Conservation (phyloP, 1,284 basidiomycete genomes). For the Ustilago xerochloae region DNA sequence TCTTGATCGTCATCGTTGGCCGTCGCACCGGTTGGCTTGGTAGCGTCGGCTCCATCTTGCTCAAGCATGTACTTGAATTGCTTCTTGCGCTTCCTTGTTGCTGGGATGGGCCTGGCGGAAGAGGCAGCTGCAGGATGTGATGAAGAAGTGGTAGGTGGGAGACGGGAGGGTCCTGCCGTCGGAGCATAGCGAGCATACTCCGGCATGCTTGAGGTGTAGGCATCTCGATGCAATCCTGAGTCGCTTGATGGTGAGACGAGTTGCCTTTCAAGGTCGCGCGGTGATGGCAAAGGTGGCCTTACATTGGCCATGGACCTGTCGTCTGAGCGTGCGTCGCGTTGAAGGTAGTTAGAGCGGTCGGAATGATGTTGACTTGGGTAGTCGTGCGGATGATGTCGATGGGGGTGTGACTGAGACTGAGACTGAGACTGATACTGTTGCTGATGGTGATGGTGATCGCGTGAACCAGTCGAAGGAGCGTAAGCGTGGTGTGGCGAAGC, state of each 20-base stretch:
- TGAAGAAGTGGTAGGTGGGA: background rate
- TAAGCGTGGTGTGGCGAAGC: background rate
- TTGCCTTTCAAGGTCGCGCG: background rate
- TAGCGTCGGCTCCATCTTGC: slow-evolving; percentile 1
- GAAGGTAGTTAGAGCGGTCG: background rate
- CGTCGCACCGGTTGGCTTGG: slow-evolving; percentile 1
- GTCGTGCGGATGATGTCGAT: background rate
- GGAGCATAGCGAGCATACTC: slow-evolving; percentile 3
- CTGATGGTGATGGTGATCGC: slow-evolving; percentile 4
- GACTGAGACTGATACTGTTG: background rate
- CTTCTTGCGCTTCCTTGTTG: slow-evolving; percentile 41
- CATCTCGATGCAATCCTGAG: background rate
- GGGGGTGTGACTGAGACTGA: background rate
- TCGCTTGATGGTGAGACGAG: slow-evolving; percentile 12
- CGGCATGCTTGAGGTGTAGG: background rate
- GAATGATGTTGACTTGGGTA: slow-evolving; percentile 3
- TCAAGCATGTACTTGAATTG: slow-evolving; percentile 55
- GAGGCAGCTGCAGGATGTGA: slow-evolving; percentile 4
- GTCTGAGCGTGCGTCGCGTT: slow-evolving; percentile 6
- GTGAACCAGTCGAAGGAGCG: background rate
- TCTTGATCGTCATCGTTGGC: slow-evolving; percentile 18
- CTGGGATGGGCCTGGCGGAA: background rate
- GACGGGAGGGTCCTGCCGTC: background rate
- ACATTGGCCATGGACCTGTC: background rate
- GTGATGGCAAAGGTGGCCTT: slow-evolving; percentile 11